Conservation (phyloP, 768 basidiomycete species). For the Rhizopogon salebrosus region DNA sequence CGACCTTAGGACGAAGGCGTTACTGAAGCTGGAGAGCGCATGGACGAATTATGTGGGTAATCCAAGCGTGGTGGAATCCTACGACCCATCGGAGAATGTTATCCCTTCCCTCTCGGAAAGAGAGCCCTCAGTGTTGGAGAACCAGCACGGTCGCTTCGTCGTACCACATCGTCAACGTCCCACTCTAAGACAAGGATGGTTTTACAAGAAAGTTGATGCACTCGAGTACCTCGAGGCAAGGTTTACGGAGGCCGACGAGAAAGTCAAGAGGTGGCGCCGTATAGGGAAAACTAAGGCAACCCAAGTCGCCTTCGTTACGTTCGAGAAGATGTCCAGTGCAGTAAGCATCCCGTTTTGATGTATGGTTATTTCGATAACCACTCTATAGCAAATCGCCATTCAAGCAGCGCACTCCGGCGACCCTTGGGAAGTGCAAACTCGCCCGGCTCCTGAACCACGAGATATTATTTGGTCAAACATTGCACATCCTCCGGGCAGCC, state of each 20-base stretch:
- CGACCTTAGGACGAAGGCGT: conserved; percentile 73
- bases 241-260: conserved; percentile 80
- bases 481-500: conserved; percentile 52
- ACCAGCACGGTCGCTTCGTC: conserved; percentile 52
- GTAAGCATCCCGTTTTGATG: conserved; percentile 36
- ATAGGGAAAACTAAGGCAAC: conserved; percentile 76
- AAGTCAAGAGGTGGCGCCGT: conserved; percentile 68
- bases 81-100: conserved; percentile 65
- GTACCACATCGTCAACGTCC: conserved; percentile 75
- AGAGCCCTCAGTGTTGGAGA: conserved; percentile 51
- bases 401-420: conserved; percentile 76
- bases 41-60: conserved; percentile 95
- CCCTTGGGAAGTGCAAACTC: conserved; percentile 62
- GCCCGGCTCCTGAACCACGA: conserved; percentile 85
- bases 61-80: conserved; percentile 79
- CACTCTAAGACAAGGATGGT: conserved; percentile 70
- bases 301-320: conserved; percentile 89
- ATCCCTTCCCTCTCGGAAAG: conserved; percentile 39
- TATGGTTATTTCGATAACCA: not conserved
- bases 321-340: conserved; percentile 91
- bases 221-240: conserved; percentile 79
- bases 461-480: conserved; percentile 96
- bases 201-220: conserved; percentile 76
- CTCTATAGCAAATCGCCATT: conserved; percentile 73
- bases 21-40: conserved; percentile 73